A percentile compares a stretch with the other conserved stretches of the same genome.
These are phyloP conservation scores for Lactarius deliciosus DNA, from an alignment of 768 basidiomycete species.

Conservation along the genomic window DNA sequence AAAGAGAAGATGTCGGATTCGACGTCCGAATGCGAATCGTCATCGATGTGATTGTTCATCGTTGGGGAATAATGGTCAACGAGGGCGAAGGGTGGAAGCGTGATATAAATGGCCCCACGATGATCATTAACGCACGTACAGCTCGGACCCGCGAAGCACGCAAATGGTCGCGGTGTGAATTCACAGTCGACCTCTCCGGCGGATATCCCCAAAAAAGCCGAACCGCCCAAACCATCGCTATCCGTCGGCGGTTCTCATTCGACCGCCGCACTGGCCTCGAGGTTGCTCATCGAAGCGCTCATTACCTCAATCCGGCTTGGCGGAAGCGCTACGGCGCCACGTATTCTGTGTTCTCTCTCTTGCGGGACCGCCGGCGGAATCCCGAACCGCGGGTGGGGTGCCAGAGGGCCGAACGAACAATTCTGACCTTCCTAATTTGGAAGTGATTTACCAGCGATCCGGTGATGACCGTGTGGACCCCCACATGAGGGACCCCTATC, in stretches of 20 bases:
- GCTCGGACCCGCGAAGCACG: constrained; percentile 19
- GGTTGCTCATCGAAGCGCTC: background rate
- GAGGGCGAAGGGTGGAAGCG: constrained; percentile 8
- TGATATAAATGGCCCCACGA: constrained; percentile 21
- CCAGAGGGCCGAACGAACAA: too few species aligned
- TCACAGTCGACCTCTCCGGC: constrained; percentile 10
- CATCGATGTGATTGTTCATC: constrained; percentile 35
- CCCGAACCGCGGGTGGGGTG: too few species aligned
- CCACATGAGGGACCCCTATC: too few species aligned
- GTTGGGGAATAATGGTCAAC: constrained; percentile 22
- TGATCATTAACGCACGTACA: constrained; percentile 16
- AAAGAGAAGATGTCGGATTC: constrained; percentile 49
- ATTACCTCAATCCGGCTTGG: constrained; percentile 8
- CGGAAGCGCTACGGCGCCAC: constrained; percentile 5
- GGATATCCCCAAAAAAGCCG: constrained; percentile 20
- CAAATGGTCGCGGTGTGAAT: too few species aligned
- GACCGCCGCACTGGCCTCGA: constrained; percentile 25
- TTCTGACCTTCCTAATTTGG: too few species aligned
- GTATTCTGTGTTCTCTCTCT: background rate
- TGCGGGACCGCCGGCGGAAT: too few species aligned
- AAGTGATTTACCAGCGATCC: too few species aligned
- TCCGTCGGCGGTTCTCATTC: constrained; percentile 22
- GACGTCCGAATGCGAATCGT: constrained; percentile 40
- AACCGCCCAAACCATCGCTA: background rate
- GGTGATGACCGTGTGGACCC: too few species aligned